Evolutionary conservation across 176 grass and related monocot species (phyloP).

Genomic region (Dactylis glomerata): DNA sequence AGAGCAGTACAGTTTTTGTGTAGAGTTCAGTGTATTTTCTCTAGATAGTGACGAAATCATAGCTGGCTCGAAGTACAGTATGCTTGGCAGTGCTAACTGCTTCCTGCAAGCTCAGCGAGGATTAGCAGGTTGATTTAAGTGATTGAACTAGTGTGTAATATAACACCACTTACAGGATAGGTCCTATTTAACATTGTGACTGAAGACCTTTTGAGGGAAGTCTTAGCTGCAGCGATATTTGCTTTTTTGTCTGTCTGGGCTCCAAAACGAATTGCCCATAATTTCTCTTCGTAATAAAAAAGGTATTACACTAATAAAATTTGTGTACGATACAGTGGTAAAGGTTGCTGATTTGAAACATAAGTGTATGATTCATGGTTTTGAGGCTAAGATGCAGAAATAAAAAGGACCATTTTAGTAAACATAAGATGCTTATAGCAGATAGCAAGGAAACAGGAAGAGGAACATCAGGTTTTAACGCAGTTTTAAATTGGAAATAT

Average conservation of each 20-base stretch:
- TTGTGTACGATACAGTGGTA: too few relatives aligned
- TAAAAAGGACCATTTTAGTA: neutral
- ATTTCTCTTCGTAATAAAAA: too few relatives aligned
- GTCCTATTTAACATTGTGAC: neutral
- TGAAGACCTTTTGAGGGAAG: neutral
- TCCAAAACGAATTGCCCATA: neutral
- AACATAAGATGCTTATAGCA: neutral
- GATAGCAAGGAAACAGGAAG: neutral
- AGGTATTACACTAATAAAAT: too few relatives aligned
- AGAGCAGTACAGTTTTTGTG: neutral
- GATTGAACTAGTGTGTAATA: neutral
- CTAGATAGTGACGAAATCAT: neutral
- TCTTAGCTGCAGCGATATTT: too few relatives aligned
- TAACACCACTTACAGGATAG: neutral
- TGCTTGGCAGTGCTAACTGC: neutral
- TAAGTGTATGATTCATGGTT: too few relatives aligned
- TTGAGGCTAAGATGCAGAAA: too few relatives aligned
- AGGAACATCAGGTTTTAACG: neutral
- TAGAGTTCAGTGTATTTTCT: neutral
- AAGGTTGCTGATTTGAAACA: too few relatives aligned
- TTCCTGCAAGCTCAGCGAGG: neutral
- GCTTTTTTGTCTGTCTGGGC: neutral
- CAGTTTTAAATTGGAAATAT: neutral
- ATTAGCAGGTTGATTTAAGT: neutral
- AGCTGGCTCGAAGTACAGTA: neutral